phyloP scores from a whole-genome alignment of 139 green algal genomes.

The Haematococcus lacustris region DNA sequence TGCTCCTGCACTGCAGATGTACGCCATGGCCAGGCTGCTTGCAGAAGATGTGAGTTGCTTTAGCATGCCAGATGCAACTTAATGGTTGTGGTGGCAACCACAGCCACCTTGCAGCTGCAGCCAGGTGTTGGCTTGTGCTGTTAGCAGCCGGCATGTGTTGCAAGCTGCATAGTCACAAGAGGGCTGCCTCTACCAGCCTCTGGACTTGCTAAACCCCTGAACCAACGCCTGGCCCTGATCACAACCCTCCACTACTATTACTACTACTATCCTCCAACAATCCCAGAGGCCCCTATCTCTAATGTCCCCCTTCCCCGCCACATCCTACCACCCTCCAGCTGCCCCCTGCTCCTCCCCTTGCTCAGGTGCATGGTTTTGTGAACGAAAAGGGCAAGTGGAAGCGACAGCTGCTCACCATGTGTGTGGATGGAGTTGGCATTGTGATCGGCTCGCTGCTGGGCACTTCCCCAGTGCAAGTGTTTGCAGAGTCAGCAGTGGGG shows the following conservation, averaged over 20 bases:
- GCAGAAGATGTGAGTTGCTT: slow-evolving; percentile 28
- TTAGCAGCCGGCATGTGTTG: background rate
- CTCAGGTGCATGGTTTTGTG: slow-evolving; percentile 55
- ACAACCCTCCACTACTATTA: background rate
- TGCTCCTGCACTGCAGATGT: no score
- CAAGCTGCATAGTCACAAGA: background rate
- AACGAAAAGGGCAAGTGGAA: slow-evolving; percentile 44
- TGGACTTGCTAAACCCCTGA: background rate
- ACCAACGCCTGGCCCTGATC: background rate
- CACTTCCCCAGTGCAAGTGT: slow-evolving; percentile 63
- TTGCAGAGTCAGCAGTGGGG: slow-evolving; percentile 43
- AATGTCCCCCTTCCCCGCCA: no score
- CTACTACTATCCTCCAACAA: background rate
- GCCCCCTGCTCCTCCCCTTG: no score
- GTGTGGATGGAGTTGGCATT: slow-evolving; percentile 58
- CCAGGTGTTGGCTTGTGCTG: background rate
- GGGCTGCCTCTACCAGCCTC: background rate
- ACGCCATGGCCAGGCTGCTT: slow-evolving; percentile 67
- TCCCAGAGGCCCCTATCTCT: no score
- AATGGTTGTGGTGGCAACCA: background rate
- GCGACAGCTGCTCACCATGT: slow-evolving; percentile 51
- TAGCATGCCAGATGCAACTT: background rate
- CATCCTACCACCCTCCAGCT: no score
- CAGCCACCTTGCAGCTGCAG: background rate
- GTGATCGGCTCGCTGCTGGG: slow-evolving; percentile 65